A percentile compares a stretch with the other conserved stretches of the same genome.
phyloP scores from a whole-genome alignment of 768 basidiomycete genomes.

The Phylloporus sp. region DNA sequence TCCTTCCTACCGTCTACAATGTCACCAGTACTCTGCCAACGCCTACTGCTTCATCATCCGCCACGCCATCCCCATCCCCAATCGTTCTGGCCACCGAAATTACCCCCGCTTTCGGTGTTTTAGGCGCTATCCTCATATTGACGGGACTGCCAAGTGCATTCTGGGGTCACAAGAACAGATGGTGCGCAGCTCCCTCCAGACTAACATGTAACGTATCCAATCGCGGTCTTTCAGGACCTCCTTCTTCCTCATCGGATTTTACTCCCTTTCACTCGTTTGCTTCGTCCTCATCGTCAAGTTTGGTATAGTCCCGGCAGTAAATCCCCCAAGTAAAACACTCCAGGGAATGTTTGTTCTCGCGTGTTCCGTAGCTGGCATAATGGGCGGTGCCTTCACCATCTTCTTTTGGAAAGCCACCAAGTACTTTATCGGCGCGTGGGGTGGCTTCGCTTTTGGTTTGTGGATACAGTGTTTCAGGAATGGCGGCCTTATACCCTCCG shows the following conservation, averaged over 20 bases:
- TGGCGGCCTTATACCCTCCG: slow-evolving; percentile 74
- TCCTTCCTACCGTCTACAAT: slow-evolving; percentile 59
- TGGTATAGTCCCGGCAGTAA: slow-evolving; percentile 80
- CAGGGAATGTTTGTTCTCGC: slow-evolving; percentile 91
- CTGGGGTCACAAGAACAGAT: slow-evolving; percentile 94
- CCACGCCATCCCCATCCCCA: slow-evolving; percentile 33
- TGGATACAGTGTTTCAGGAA: slow-evolving; percentile 84
- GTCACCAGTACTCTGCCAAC: slow-evolving; percentile 54
- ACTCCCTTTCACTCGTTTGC: slow-evolving; percentile 81
- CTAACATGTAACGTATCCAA: not conserved
- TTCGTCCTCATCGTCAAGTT: slow-evolving; percentile 84
- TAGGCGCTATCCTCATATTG: slow-evolving; percentile 83
- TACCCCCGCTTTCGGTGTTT: slow-evolving; percentile 85
- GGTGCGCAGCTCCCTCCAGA: slow-evolving; percentile 44
- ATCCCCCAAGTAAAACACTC: slow-evolving; percentile 72
- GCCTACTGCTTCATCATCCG: slow-evolving; percentile 44
- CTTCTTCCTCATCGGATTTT: slow-evolving; percentile 91
- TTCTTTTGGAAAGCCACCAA: slow-evolving; percentile 92
- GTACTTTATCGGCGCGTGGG: slow-evolving; percentile 61
- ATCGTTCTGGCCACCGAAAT: slow-evolving; percentile 57
- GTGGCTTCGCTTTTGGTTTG: slow-evolving; percentile 79
- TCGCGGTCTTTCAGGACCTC: slow-evolving; percentile 62
- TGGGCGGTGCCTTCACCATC: slow-evolving; percentile 80
- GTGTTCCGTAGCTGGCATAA: slow-evolving; percentile 71
- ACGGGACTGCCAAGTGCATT: slow-evolving; percentile 88